A percentile compares a stretch with the other conserved stretches of the same genome.
phyloP scores from a whole-genome alignment of 2,329 filamentous ascomycete species.

The Colletotrichum lini region DNA sequence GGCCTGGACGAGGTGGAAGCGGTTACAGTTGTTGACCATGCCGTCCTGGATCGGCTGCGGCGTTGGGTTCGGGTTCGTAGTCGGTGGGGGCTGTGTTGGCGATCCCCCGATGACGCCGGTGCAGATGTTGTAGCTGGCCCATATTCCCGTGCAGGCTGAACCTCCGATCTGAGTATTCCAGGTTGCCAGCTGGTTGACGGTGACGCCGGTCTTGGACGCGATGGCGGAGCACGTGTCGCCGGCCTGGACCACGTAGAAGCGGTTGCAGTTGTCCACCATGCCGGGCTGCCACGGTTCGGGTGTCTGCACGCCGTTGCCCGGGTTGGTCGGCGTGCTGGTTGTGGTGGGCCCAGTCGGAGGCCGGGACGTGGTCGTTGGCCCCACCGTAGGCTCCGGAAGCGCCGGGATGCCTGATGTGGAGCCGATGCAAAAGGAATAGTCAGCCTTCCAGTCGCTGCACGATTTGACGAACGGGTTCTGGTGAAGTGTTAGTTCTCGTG shows the following conservation, averaged over 20 bases:
- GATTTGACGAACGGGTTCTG: constrained; percentile 13
- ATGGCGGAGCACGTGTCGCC: constrained; percentile 42
- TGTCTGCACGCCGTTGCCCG: constrained; percentile 39
- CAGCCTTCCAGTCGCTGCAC: constrained; percentile 5
- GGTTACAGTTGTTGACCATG: constrained; percentile 43
- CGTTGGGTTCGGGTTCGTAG: constrained; percentile 38
- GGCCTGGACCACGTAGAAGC: constrained; percentile 40
- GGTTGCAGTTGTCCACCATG: constrained; percentile 44
- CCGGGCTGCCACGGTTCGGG: constrained; percentile 40
- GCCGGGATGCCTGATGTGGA: constrained; percentile 7
- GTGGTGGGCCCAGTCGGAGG: constrained; percentile 4
- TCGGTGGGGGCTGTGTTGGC: constrained; percentile 6
- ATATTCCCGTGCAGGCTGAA: constrained; percentile 20
- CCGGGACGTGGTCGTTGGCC: not conserved
- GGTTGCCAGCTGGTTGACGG: constrained; percentile 39
- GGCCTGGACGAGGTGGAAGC: constrained; percentile 14
- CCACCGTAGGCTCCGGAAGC: not conserved
- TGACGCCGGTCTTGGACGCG: constrained; percentile 30
- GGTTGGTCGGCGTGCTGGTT: constrained; percentile 34
- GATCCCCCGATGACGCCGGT: constrained; percentile 9
- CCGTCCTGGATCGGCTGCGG: constrained; percentile 49
- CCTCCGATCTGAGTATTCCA: constrained; percentile 42
- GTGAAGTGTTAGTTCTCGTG: not conserved
- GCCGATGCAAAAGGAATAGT: constrained; percentile 3
- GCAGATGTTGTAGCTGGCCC: constrained; percentile 20